Evolutionary conservation across 495 filamentous ascomycete genomes (phyloP), one percentile per base, ranked within the genome.

Genomic region (Talaromyces stipitatus): DNA sequence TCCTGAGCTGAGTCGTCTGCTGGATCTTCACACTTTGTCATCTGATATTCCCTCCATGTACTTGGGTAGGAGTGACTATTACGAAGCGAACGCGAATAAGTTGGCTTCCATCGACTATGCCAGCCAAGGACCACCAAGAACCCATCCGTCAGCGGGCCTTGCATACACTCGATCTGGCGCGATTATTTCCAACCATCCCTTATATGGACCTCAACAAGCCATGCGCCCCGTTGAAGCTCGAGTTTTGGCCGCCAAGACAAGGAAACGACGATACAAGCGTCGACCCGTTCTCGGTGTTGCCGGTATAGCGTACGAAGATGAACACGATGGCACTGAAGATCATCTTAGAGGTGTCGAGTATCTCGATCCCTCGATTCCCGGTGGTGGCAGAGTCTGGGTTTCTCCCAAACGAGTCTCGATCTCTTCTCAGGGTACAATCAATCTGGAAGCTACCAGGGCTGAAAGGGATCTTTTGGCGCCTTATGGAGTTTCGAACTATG

Each of bases 121-220:
- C 10, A 65, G 72, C 11, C 62, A 65, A 6, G 87, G 89, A 2
- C 88, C 91, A 3, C 90, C 88, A 1, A 80, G 80, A 54, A 97
- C 92, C 8, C 94, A 99, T 70, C 94, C 95, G 1, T 94, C 91
- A 2, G 95, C 86, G 2, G 94, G 94, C 59, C 72, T 97, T 16
- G 87, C 89, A 33, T 97, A 97, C 72, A 76, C 86, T 27, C 85
- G 91, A 55, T 87, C 89, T 14, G 69, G 79, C 30, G 77, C 85
- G 22, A 78, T 85, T 64, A 67, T 88, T 43, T 76, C 82, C 51
- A 95, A 96, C 67, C 91, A 97, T 65, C 87, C 94, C 0, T 57
- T 82, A n/a, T 84, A 86, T 62, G 94, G 94, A 3, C 92, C 91
- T 7, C 88, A 90, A 64, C 71, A 72, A 12, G 61, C 73, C 32